Evolutionary conservation across 2,329 filamentous ascomycete genomes (phyloP).

Genomic region (Aureobasidium melanogenum): DNA sequence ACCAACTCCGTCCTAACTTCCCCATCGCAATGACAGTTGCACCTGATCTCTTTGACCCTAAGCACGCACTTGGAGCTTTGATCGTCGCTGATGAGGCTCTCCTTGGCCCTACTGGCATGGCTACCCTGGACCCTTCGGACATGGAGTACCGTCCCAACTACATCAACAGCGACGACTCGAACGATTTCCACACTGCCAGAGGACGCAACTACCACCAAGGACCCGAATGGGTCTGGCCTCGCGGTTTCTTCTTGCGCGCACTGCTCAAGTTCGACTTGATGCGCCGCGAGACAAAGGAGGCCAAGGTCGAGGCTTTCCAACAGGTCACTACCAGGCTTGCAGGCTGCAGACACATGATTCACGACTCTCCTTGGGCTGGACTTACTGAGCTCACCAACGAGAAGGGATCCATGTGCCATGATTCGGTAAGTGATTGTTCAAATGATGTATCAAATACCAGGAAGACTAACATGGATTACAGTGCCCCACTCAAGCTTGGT

Average conservation of each 20-base stretch:
- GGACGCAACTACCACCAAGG: slow-evolving; percentile 97
- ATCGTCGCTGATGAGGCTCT: slow-evolving; percentile 70
- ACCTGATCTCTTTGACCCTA: slow-evolving; percentile 71
- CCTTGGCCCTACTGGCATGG: slow-evolving; percentile 79
- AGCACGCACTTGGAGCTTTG: slow-evolving; percentile 71
- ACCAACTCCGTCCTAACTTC: slow-evolving; percentile 91
- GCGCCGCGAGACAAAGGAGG: slow-evolving; percentile 58
- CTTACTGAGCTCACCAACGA: slow-evolving; percentile 90
- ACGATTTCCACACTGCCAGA: slow-evolving; percentile 84
- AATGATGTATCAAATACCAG: slow-evolving; percentile 5
- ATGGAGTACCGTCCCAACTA: slow-evolving; percentile 93
- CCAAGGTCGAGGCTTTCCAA: slow-evolving; percentile 81
- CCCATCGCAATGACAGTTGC: slow-evolving; percentile 92
- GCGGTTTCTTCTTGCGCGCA: slow-evolving; percentile 88
- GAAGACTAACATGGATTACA: slow-evolving; percentile 34
- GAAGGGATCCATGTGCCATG: slow-evolving; percentile 69
- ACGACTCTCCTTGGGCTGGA: slow-evolving; percentile 76
- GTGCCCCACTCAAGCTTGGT: slow-evolving; percentile 96
- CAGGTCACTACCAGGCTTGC: slow-evolving; percentile 77
- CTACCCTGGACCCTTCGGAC: slow-evolving; percentile 85
- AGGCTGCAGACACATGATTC: slow-evolving; percentile 78
- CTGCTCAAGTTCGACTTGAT: slow-evolving; percentile 82
- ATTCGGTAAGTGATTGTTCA: slow-evolving; percentile 60
- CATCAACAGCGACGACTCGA: slow-evolving; percentile 86
- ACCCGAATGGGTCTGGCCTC: slow-evolving; percentile 97